Evolutionary conservation across 805 yeast genomes (phyloP), one percentile per base, ranked within the genome.

Genomic region (Metschnikowia colocasiae): DNA sequence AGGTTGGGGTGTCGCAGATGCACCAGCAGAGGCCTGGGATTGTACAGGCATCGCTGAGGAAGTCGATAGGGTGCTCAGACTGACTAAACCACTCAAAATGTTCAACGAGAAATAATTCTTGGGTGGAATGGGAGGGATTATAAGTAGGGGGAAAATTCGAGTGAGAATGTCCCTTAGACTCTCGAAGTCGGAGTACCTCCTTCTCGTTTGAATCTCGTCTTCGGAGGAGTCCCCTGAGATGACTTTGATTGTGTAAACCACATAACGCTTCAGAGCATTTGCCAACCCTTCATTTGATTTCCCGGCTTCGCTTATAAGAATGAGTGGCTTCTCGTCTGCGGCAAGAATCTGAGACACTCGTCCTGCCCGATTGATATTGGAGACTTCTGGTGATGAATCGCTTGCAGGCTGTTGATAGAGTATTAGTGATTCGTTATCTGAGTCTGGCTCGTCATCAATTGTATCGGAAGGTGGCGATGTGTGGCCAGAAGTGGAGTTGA

Each of bases 131-230:
- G 98, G 97, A 6, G 99, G 99, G 4, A 94, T 80, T 3, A 94
- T 78, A 3, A 82, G 62, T 3, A 94, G 81, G 3, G 99, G 97
- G 53, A 85, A 85, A 32, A 87, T 67, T 55, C 84, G 81, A 3
- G 82, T 72, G 19, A 94, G 71, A 4, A 85, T 76, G 34, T 80
- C 83, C 51, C 97, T 74, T 38, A 94, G 73, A 42, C 87, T 80
- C 59, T 88, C 97, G 62, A 94, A 94, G 62, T 94, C 99, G 29
- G 96, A 85, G 63, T 94, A 94, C 38, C 98, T 74, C 57, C 99
- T 73, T 40, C 91, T 80, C 4, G 89, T 91, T 13, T 76, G 71
- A 27, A 80, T 61, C 35, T 79, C 70, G 19, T 74, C 69, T 15
- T 57, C 60, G 1, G 57, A 50, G 29, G 56, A 59, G 27, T 61